Evolutionary conservation across 306 rosid genomes (phyloP), one percentile per base, ranked within the genome.

Genomic region (Crataegus laevigata): DNA sequence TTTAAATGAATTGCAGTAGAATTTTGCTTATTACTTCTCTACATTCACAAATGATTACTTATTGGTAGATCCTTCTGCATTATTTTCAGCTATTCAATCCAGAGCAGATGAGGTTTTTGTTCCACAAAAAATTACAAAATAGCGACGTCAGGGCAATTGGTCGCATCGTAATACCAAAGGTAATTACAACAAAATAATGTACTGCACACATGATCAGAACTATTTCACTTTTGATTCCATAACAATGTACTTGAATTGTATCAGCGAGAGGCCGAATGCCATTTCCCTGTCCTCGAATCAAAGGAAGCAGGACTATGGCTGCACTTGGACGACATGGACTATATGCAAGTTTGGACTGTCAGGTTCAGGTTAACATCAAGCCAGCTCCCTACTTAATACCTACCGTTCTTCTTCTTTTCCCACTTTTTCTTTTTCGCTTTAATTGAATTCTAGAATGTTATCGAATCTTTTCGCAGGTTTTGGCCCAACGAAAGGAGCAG

Each of bases 121-220:
- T 83, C 22, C 63, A 71, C 47, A 83, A 83, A 74, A 45, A 50
- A 32, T 75, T 83, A 55, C 83, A 77, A 3, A 72, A 61, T 6
- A 79, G 86, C 9, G 86, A 83, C 26, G 83, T 83, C 25, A 43
- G 40, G 4, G 11, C 72, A 25, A 24, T 66, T 40, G 78, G 78
- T 25, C 77, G 86, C 26, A 75, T 79, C n/a, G 69, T 79, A 43
- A 66, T 83, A 45, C 81, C 83, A 10, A 83, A 79, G 80, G 86
- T 82, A 38, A 38, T 47, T 47, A 47, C 7, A 47, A 47, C 52
- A 15, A 47, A 47, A 47, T 47, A 47, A 29, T 15, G 9, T 7
- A 15, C 2, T 15, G 9, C 3, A 62, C 32, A 62, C 15, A 62
- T 71, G 50, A 14, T 45, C 3, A 25, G 12, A 45, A 38, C 50